Percentiles rank a stretch among this genome's conserved stretches.
phyloP scores from a whole-genome alignment of 2,329 filamentous ascomycete species.

The Talaromyces sp. region DNA sequence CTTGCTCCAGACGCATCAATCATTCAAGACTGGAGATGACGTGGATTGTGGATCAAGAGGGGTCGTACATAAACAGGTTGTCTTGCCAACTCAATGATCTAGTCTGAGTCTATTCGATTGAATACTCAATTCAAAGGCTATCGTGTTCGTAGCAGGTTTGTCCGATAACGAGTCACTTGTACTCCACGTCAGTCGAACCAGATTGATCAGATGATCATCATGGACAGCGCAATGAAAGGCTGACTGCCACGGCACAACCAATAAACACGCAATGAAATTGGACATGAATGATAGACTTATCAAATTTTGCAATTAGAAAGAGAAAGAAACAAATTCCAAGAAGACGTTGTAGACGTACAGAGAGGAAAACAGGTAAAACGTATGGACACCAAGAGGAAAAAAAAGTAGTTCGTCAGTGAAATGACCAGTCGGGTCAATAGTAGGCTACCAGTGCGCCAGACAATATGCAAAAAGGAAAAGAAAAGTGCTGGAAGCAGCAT shows the following conservation, averaged over 20 bases:
- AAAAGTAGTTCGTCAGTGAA: slow-evolving; percentile 4
- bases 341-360: not conserved
- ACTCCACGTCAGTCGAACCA: not conserved
- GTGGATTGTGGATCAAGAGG: slow-evolving; percentile 12
- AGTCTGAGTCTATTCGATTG: not conserved
- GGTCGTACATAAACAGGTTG: slow-evolving; percentile 5
- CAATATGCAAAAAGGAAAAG: not conserved
- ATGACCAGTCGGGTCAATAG: not conserved
- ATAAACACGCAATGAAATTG: not conserved
- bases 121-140: not conserved
- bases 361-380: not conserved
- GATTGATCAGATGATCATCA: not conserved
- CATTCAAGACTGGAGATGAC: not conserved
- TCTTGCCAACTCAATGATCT: not conserved
- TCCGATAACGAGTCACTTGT: not conserved
- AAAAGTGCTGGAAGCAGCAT: slow-evolving; percentile 5
- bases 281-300: slow-evolving; percentile 5
- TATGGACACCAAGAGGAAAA: slow-evolving; percentile 8
- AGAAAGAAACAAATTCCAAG: not conserved
- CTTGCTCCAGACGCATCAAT: not conserved
- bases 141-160: not conserved
- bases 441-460: slow-evolving; percentile 9
- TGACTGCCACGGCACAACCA: not conserved
- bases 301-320: not conserved
- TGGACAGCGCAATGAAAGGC: not conserved